Evolutionary conservation across 495 filamentous ascomycete species (phyloP), one percentile per base, ranked within the genome.

Genomic region (Penicillium soppii): DNA sequence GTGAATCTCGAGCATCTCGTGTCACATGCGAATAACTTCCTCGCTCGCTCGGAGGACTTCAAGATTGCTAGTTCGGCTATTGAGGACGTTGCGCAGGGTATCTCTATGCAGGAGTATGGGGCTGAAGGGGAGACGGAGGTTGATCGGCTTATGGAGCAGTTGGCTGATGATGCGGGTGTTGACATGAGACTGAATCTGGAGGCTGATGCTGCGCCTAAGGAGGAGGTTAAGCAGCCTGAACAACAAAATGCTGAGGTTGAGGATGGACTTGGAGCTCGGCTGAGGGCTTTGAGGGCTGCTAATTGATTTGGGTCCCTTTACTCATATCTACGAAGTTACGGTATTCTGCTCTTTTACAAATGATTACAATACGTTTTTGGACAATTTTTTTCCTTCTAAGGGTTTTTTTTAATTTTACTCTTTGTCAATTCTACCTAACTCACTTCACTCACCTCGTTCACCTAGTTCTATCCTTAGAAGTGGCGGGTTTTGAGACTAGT

Each of bases 121-220:
- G 72, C 74, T 2, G 74, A 77, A 62, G 74, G 72, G 5, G 69
- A 75, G 48, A 49, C 67, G 1, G 74, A 77, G 20, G 74, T 77
- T 33, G 74, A 77, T 57, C 68, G 68, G 29, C 46, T 77, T 50
- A 75, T 77, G 72, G 72, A 75, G 45, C 72, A 77, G 50, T 61
- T 77, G 54, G 74, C 74, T 8, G 74, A 77, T 57, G 69, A 75
- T 59, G 74, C 74, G 3, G 74, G 74, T 9, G 67, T 77, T 3
- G 72, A 77, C 56, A 60, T 74, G 67, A 61, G 74, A 23, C 44
- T 70, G 54, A 66, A 67, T 27, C 40, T 77, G 23, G 74, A 77
- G 41, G 62, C 64, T 12, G 71, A 68, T 50, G 44, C 60, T 23
- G 71, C 61, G 0, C 72, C 71, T 0, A 66, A 71, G 40, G 63